A percentile compares a stretch with the other conserved stretches of the same genome.
These are phyloP conservation scores for Herpetomonas samuelpessoai DNA, from an alignment of 208 protist species.

Conservation along the genomic window DNA sequence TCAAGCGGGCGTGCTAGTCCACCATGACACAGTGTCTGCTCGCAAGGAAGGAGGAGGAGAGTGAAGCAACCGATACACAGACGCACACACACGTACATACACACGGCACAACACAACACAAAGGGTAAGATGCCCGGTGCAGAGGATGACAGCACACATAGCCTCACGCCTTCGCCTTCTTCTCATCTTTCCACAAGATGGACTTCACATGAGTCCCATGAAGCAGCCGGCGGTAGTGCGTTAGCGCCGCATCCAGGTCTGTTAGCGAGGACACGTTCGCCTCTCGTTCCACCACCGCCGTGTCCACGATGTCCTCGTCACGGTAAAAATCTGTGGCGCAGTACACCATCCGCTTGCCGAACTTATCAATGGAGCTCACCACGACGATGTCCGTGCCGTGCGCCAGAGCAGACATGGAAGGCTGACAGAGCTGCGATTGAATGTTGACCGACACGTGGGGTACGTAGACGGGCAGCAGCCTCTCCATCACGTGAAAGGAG, in stretches of 20 bases:
- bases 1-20: too few species aligned
- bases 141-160: not conserved
- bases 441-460: conserved; percentile 75
- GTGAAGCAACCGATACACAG: too few species aligned
- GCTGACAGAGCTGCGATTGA: conserved; percentile 20
- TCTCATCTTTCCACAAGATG: conserved; percentile 30
- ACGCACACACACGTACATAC: too few species aligned
- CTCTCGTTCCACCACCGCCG: conserved; percentile 19
- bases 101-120: not conserved
- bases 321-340: conserved; percentile 44
- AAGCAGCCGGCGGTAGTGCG: conserved; percentile 34
- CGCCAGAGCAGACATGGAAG: conserved; percentile 21
- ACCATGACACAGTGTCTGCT: too few species aligned
- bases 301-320: conserved; percentile 8
- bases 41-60: too few species aligned
- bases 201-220: conserved; percentile 65
- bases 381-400: conserved; percentile 48
- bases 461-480: conserved; percentile 34
- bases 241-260: conserved; percentile 36
- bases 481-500: conserved; percentile 68
- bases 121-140: not conserved
- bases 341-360: conserved; percentile 71
- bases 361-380: conserved; percentile 62
- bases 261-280: conserved; percentile 16
- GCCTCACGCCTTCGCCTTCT: not conserved